Evolutionary conservation across 192 early-diverging fungal species (phyloP).

Genomic region (Chytriomyces hyalinus): DNA sequence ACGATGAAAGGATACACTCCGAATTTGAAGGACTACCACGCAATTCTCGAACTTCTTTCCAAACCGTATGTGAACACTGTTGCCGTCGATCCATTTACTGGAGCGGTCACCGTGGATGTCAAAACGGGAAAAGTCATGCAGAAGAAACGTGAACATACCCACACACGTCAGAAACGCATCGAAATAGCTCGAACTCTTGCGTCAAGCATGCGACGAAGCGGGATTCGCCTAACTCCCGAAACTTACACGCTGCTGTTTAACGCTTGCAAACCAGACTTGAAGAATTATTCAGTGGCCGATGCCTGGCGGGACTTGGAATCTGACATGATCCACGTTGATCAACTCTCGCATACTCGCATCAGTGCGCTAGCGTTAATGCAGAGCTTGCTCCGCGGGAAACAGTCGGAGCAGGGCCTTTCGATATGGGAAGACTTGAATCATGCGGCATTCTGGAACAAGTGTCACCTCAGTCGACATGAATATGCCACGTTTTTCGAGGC

Average conservation of each 20-base stretch:
- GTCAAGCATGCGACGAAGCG: background rate
- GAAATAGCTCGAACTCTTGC: background rate
- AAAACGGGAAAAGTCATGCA: too few species aligned
- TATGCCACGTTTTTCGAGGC: background rate
- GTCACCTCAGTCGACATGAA: background rate
- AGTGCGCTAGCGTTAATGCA: background rate
- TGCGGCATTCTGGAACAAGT: background rate
- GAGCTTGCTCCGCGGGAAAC: background rate
- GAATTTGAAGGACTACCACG: background rate
- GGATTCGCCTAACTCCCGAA: background rate
- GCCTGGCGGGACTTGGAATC: background rate
- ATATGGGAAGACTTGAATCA: background rate
- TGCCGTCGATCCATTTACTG: too few species aligned
- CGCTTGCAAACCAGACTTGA: background rate
- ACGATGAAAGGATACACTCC: slow-evolving; percentile 14
- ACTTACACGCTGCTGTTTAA: background rate
- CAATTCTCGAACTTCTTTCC: slow-evolving; percentile 19
- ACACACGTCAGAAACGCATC: background rate
- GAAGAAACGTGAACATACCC: background rate
- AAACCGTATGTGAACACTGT: background rate
- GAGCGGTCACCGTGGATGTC: too few species aligned
- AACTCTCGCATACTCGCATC: background rate
- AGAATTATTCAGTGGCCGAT: background rate
- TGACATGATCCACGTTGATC: background rate
- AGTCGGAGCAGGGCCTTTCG: background rate